These are phyloP conservation scores for Prunus campanulata DNA, from an alignment of 306 rosid genomes.

Conservation along the genomic window DNA sequence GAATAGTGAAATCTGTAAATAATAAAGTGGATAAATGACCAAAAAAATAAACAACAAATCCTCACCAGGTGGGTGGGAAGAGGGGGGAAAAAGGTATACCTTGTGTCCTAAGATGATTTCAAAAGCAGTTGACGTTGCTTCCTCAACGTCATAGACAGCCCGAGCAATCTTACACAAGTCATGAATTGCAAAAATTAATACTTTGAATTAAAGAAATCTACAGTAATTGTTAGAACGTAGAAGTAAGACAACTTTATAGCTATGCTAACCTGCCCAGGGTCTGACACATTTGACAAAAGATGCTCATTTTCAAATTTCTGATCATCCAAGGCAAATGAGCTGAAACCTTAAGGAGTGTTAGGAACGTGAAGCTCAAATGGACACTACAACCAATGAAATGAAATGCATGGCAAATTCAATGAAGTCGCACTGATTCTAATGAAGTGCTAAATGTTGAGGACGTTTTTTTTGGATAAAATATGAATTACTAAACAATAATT, in stretches of 20 bases:
- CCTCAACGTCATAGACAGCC: slow-evolving; percentile 94
- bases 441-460: neutral
- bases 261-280: slow-evolving; percentile 70
- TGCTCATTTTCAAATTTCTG: slow-evolving; percentile 87
- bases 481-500: slow-evolving; percentile 5
- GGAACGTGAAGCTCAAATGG: slow-evolving; percentile 9
- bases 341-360: slow-evolving; percentile 36
- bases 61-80: slow-evolving; percentile 2
- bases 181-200: slow-evolving; percentile 34
- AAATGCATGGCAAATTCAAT: neutral
- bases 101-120: slow-evolving; percentile 76
- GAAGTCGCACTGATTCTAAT: neutral
- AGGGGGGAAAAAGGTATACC: slow-evolving; percentile 32
- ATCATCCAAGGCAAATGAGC: slow-evolving; percentile 80
- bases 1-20: slow-evolving; percentile 21
- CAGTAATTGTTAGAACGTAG: neutral
- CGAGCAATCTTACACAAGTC: slow-evolving; percentile 62
- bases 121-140: slow-evolving; percentile 84
- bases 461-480: neutral
- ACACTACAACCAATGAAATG: slow-evolving; percentile 1
- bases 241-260: slow-evolving; percentile 23
- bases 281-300: slow-evolving; percentile 70
- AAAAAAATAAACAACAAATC: slow-evolving; percentile 2
- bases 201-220: slow-evolving; percentile 21
- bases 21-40: neutral